phyloP scores from a whole-genome alignment of 2,329 filamentous ascomycete genomes.

The Phialemonium atrogriseum region DNA sequence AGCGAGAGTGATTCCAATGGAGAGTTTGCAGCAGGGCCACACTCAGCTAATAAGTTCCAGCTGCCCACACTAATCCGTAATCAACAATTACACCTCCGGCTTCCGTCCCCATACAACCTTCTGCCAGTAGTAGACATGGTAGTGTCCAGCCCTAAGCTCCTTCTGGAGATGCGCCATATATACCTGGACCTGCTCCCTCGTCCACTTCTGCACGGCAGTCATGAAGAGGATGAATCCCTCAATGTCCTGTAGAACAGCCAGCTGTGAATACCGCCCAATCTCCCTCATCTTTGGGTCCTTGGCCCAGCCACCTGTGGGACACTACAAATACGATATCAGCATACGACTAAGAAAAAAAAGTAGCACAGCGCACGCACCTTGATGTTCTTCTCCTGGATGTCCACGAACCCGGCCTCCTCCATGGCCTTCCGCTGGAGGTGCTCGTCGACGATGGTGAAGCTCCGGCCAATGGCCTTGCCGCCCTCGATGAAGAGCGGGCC shows the following conservation, averaged over 20 bases:
- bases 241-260: slow-evolving; percentile 7
- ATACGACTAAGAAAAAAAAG: background rate
- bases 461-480: slow-evolving; percentile 8
- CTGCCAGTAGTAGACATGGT: slow-evolving; percentile 4
- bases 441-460: slow-evolving; percentile 14
- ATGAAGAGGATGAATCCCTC: slow-evolving; percentile 12
- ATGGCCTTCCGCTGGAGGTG: slow-evolving; percentile 27
- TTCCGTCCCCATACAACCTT: slow-evolving; percentile 6
- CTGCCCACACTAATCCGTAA: too few species aligned
- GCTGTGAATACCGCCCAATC: slow-evolving; percentile 5
- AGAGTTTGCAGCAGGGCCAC: too few species aligned
- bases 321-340: too few species aligned
- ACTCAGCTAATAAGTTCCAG: too few species aligned
- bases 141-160: slow-evolving; percentile 7
- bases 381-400: slow-evolving; percentile 12
- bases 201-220: slow-evolving; percentile 10
- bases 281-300: slow-evolving; percentile 6
- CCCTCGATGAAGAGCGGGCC: slow-evolving; percentile 18
- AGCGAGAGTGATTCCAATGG: too few species aligned
- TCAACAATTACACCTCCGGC: too few species aligned
- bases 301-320: slow-evolving; percentile 6
- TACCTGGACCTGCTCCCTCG: slow-evolving; percentile 7
- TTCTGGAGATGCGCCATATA: slow-evolving; percentile 7
- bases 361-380: slow-evolving; percentile 9
- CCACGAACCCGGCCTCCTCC: slow-evolving; percentile 17